These are phyloP conservation scores for Glaciozyma martinii DNA, from an alignment of 768 basidiomycete species.

Conservation along the genomic window DNA sequence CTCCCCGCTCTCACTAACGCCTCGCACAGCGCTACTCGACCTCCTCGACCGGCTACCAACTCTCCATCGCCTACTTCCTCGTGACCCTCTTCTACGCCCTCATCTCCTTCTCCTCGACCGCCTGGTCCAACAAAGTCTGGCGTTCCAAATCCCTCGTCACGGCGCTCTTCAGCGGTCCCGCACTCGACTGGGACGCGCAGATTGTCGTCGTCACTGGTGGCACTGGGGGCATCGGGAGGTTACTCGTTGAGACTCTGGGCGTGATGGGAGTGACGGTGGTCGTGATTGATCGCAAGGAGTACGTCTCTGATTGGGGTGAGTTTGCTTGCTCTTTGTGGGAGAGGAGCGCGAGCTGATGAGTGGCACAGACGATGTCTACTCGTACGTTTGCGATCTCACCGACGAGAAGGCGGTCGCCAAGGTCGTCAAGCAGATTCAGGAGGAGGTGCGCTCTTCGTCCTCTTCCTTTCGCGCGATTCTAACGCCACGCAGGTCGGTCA, in stretches of 20 bases:
- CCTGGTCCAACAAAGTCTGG: conserved; percentile 14
- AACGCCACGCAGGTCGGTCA: conserved; percentile 14
- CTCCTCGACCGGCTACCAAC: not conserved
- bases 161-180: conserved; percentile 2
- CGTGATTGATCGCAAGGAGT: conserved; percentile 13
- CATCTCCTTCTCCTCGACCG: conserved; percentile 4
- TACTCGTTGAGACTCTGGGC: conserved; percentile 12
- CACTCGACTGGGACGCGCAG: conserved; percentile 13
- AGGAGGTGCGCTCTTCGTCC: not conserved
- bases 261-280: conserved; percentile 19
- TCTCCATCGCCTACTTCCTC: not conserved
- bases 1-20: not conserved
- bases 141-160: not conserved
- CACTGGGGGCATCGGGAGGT: conserved; percentile 13
- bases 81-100: not conserved
- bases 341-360: not conserved
- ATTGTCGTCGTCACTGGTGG: conserved; percentile 21
- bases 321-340: not conserved
- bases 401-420: not conserved
- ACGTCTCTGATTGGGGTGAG: not conserved
- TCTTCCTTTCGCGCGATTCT: not conserved
- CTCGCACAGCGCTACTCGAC: not conserved
- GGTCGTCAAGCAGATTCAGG: not conserved
- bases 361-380: not conserved
- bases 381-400: not conserved